phyloP scores from a whole-genome alignment of 371 early-diverging fungal species.

The Apophysomyces ossiformis region DNA sequence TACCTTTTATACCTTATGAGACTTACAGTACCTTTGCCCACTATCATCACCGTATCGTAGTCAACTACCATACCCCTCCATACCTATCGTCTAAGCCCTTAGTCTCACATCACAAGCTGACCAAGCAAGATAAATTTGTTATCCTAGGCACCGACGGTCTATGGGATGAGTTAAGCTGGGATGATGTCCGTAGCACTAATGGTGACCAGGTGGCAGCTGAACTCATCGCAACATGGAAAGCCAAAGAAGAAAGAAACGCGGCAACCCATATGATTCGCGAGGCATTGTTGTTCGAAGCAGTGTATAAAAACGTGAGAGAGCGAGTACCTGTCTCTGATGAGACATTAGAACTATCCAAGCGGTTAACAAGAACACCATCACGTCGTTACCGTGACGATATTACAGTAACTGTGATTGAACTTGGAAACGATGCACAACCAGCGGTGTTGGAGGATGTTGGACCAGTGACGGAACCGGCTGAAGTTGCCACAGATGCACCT shows the following conservation, averaged over 20 bases:
- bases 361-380: slow-evolving; percentile 48
- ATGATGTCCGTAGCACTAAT: slow-evolving; percentile 59
- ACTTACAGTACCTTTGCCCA: slow-evolving; percentile 66
- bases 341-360: slow-evolving; percentile 46
- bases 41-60: slow-evolving; percentile 66
- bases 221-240: slow-evolving; percentile 36
- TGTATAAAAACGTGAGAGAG: slow-evolving; percentile 41
- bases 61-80: slow-evolving; percentile 84
- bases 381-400: slow-evolving; percentile 94
- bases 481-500: slow-evolving; percentile 32
- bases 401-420: slow-evolving; percentile 86
- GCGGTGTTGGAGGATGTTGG: slow-evolving; percentile 26
- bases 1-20: slow-evolving; percentile 54
- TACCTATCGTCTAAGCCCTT: slow-evolving; percentile 93
- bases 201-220: slow-evolving; percentile 48
- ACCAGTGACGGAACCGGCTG: slow-evolving; percentile 30
- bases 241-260: slow-evolving; percentile 68
- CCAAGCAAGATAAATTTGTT: slow-evolving; percentile 76
- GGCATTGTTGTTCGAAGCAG: slow-evolving; percentile 59
- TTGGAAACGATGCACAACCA: slow-evolving; percentile 36
- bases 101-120: slow-evolving; percentile 69
- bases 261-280: slow-evolving; percentile 88
- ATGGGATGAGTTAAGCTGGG: slow-evolving; percentile 84
- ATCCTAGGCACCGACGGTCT: slow-evolving; percentile 95
- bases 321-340: slow-evolving; percentile 34